Conservation (phyloP, 2,329 filamentous ascomycete genomes). For the Colletotrichum shisoi region DNA sequence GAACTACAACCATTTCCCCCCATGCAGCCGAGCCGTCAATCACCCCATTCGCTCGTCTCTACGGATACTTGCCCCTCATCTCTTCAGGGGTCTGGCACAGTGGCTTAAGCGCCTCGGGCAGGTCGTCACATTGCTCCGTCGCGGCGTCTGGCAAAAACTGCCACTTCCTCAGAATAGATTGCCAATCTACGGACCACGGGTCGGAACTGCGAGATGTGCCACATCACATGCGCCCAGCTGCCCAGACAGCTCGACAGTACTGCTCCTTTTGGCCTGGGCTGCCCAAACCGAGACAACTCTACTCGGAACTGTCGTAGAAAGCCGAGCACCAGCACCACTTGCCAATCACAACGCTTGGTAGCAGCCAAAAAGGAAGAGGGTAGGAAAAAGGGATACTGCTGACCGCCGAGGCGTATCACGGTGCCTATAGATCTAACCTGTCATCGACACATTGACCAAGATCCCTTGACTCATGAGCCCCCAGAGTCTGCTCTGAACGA, state of each 20-base stretch:
- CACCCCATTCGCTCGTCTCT: constrained; percentile 15
- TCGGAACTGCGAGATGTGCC: constrained; percentile 7
- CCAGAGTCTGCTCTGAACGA: constrained; percentile 11
- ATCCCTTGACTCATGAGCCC: neutral
- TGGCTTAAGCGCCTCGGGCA: constrained; percentile 25
- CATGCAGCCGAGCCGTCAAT: constrained; percentile 18
- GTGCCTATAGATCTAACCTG: constrained; percentile 1
- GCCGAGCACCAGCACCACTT: neutral
- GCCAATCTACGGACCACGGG: constrained; percentile 19
- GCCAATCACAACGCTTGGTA: constrained; percentile 7
- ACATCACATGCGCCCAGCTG: constrained; percentile 12
- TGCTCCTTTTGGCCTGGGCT: neutral
- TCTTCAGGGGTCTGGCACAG: constrained; percentile 7
- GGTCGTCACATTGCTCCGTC: constrained; percentile 28
- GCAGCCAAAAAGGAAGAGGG: constrained; percentile 1
- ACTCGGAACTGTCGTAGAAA: constrained; percentile 1
- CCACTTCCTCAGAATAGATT: constrained; percentile 25
- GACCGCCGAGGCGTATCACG: constrained; percentile 4
- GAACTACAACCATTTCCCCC: constrained; percentile 14
- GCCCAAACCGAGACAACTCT: constrained; percentile 9
- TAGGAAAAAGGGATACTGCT: neutral
- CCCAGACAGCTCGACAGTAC: constrained; percentile 1
- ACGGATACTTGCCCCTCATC: neutral
- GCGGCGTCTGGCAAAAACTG: constrained; percentile 13
- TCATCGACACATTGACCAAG: constrained; percentile 4